phyloP scores from a whole-genome alignment of 2,329 filamentous ascomycete genomes.

The Aspergillus niger region DNA sequence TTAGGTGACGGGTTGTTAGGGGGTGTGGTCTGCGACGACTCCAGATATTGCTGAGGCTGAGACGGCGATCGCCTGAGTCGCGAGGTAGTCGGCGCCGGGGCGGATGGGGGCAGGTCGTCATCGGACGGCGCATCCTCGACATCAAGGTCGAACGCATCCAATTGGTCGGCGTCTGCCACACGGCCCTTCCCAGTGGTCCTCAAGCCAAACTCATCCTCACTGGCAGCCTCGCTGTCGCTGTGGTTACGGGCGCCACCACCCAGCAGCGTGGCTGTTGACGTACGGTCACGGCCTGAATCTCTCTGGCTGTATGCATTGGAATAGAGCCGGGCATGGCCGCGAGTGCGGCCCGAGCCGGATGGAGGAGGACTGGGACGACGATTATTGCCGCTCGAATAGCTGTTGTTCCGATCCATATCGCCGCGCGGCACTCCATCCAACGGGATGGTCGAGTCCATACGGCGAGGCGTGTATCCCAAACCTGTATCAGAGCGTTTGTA shows the following conservation, averaged over 20 bases:
- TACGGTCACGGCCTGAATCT: constrained; percentile 42
- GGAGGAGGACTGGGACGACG: constrained; percentile 53
- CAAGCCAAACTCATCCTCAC: constrained; percentile 55
- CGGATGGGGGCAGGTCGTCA: constrained; percentile 63
- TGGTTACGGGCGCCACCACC: constrained; percentile 39
- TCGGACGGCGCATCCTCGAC: constrained; percentile 49
- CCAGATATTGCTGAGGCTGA: constrained; percentile 33
- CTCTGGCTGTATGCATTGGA: constrained; percentile 51
- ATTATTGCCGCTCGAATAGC: constrained; percentile 62
- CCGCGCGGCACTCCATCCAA: constrained; percentile 51
- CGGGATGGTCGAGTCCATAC: constrained; percentile 60
- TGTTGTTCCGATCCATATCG: constrained; percentile 36
- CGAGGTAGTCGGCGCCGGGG: constrained; percentile 31
- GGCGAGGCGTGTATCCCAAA: constrained; percentile 74
- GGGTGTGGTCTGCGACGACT: constrained; percentile 20
- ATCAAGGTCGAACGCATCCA: constrained; percentile 43
- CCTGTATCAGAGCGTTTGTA: constrained; percentile 76
- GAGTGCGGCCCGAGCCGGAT: constrained; percentile 33
- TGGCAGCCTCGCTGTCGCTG: constrained; percentile 47
- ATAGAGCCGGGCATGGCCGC: constrained; percentile 54
- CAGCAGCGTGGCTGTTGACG: constrained; percentile 56
- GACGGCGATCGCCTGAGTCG: constrained; percentile 42
- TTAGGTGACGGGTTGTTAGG: constrained; percentile 31
- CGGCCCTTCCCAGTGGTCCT: constrained; percentile 41
- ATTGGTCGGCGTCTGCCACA: constrained; percentile 29